Percentiles rank a stretch among this genome's conserved stretches.
Conservation (phyloP, 2,329 filamentous ascomycete species). For the Fusarium xyrophilum region DNA sequence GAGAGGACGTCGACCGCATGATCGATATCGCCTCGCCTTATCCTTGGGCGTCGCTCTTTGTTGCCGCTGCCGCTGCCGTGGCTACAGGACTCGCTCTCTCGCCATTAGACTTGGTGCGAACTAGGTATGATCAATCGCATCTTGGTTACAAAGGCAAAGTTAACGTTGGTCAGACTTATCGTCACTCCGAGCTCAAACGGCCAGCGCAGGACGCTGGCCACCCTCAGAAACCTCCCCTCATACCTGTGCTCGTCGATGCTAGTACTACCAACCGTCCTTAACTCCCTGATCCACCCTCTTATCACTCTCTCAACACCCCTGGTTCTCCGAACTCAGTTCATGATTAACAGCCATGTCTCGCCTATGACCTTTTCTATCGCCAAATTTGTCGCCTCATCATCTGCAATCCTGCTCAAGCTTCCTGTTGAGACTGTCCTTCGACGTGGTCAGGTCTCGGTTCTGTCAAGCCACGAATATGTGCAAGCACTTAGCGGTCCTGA, state of each 20-base stretch:
- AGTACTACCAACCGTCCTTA: slow-evolving; percentile 82
- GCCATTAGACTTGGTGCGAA: slow-evolving; percentile 89
- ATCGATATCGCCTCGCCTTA: slow-evolving; percentile 77
- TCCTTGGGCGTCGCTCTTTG: slow-evolving; percentile 79
- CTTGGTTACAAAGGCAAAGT: slow-evolving; percentile 8
- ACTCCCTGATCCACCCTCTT: slow-evolving; percentile 83
- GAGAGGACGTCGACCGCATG: slow-evolving; percentile 78
- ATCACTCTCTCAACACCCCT: slow-evolving; percentile 84
- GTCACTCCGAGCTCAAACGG: slow-evolving; percentile 79
- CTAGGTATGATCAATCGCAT: slow-evolving; percentile 53
- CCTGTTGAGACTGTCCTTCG: slow-evolving; percentile 92
- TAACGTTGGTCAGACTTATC: slow-evolving; percentile 68
- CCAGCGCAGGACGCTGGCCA: slow-evolving; percentile 78
- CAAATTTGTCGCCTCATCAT: slow-evolving; percentile 80
- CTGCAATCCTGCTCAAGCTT: slow-evolving; percentile 84
- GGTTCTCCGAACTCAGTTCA: slow-evolving; percentile 82
- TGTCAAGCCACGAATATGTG: slow-evolving; percentile 62
- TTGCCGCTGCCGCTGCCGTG: slow-evolving; percentile 69
- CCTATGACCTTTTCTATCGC: slow-evolving; percentile 82
- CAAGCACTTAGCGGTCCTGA: slow-evolving; percentile 55
- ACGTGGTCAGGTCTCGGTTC: slow-evolving; percentile 80
- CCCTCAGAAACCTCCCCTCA: slow-evolving; percentile 79
- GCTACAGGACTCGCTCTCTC: slow-evolving; percentile 82
- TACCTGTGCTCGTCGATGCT: slow-evolving; percentile 75
- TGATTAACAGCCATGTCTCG: slow-evolving; percentile 81